phyloP scores from a whole-genome alignment of 208 protist genomes.

The Trichomonas tenax region DNA sequence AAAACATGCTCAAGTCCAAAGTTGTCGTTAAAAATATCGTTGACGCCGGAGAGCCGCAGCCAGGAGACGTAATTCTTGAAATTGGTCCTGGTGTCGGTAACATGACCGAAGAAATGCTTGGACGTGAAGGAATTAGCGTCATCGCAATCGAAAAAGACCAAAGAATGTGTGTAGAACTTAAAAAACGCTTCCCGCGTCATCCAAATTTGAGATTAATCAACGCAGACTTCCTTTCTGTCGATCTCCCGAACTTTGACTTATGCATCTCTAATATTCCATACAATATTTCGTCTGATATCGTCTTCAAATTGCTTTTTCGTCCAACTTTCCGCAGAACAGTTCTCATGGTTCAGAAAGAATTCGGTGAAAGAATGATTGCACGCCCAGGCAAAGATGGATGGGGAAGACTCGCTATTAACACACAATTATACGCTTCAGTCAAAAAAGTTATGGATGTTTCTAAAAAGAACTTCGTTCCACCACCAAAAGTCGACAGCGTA shows the following conservation, averaged over 20 bases:
- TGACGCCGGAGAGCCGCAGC: constrained; percentile 22
- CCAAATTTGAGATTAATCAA: constrained; percentile 87
- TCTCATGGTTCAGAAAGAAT: constrained; percentile 99
- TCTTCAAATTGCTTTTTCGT: constrained; percentile 8
- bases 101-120: constrained; percentile 92
- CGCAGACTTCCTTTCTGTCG: constrained; percentile 88
- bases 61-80: constrained; percentile 32
- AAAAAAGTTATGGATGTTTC: constrained; percentile 91
- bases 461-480: constrained; percentile 93
- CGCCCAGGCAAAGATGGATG: constrained; percentile 85
- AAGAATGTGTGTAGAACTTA: constrained; percentile 95
- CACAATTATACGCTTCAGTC: constrained; percentile 84
- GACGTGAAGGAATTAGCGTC: constrained; percentile 57
- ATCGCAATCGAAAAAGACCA: constrained; percentile 95
- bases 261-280: constrained; percentile 99
- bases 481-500: constrained; percentile 81
- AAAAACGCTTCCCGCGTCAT: constrained; percentile 63
- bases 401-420: constrained; percentile 94
- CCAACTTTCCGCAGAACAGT: constrained; percentile 72
- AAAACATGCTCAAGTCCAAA: constrained; percentile 35
- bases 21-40: constrained; percentile 34
- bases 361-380: constrained; percentile 90
- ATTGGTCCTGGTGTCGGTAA: constrained; percentile 63
- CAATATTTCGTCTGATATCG: constrained; percentile 45
- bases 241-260: constrained; percentile 97